phyloP scores from a whole-genome alignment of 305 asterid species.

The Solanum hybrid region DNA sequence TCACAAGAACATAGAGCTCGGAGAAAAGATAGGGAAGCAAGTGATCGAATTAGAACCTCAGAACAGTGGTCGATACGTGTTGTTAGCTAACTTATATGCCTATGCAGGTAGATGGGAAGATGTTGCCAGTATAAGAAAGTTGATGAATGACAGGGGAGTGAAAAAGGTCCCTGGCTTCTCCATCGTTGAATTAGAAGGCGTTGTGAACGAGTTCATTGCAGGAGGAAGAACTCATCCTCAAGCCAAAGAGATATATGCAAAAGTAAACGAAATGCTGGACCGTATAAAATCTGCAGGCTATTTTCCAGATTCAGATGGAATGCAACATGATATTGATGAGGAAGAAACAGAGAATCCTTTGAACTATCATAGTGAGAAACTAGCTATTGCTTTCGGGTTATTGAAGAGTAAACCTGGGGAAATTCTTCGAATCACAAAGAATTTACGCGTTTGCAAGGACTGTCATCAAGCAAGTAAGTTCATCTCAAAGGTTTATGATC shows the following conservation, averaged over 20 bases:
- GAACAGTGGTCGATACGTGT: constrained; percentile 52
- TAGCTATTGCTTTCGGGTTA: constrained; percentile 57
- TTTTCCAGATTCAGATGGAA: constrained; percentile 18
- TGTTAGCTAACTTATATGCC: constrained; percentile 54
- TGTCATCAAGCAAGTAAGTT: constrained; percentile 53
- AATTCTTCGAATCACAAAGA: constrained; percentile 47
- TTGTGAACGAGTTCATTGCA: constrained; percentile 46
- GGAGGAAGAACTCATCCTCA: constrained; percentile 46
- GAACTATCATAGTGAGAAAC: constrained; percentile 52
- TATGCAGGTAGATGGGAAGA: constrained; percentile 56
- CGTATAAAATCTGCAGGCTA: constrained; percentile 36
- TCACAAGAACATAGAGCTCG: constrained; percentile 42
- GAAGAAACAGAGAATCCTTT: constrained; percentile 48
- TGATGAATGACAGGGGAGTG: constrained; percentile 68
- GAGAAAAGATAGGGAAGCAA: constrained; percentile 43
- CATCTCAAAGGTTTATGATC: constrained; percentile 36
- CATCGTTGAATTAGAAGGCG: constrained; percentile 37
- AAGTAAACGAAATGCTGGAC: constrained; percentile 44
- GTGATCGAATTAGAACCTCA: constrained; percentile 52
- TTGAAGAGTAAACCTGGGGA: constrained; percentile 42
- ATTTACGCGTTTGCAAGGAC: constrained; percentile 51
- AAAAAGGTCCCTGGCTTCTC: constrained; percentile 52
- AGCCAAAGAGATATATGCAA: constrained; percentile 40
- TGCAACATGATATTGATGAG: constrained; percentile 29
- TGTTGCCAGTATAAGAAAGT: constrained; percentile 41